A percentile compares a stretch with the other conserved stretches of the same genome.
phyloP scores from a whole-genome alignment of 139 green algal genomes.

The Haematococcus sp. region DNA sequence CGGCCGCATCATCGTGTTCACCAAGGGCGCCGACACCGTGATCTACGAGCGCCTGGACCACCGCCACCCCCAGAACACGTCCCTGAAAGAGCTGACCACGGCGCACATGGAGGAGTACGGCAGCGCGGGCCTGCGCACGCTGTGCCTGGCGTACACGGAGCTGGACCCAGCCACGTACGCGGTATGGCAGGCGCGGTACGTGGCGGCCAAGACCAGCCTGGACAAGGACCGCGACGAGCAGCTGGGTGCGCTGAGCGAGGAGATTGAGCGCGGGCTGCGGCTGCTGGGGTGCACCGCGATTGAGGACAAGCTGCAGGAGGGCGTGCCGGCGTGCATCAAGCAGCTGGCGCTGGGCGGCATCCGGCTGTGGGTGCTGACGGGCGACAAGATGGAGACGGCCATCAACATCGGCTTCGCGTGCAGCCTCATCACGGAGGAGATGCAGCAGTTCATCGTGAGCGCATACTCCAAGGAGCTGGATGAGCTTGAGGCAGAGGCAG shows the following conservation, averaged over 20 bases:
- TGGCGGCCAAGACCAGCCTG: conserved; percentile 35
- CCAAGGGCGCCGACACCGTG: conserved; percentile 78
- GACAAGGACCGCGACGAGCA: conserved; percentile 44
- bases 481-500: conserved; percentile 13
- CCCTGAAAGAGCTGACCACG: conserved; percentile 1
- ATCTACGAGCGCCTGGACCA: conserved; percentile 71
- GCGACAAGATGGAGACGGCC: conserved; percentile 86
- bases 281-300: conserved; percentile 95
- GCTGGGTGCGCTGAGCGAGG: conserved; percentile 48
- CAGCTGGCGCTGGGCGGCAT: conserved; percentile 84
- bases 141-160: conserved; percentile 67
- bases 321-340: conserved; percentile 89
- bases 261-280: conserved; percentile 77
- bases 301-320: conserved; percentile 98
- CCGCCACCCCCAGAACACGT: conserved; percentile 2
- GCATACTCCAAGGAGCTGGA: conserved; percentile 30
- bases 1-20: conserved; percentile 54
- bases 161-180: conserved; percentile 33
- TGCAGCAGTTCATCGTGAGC: conserved; percentile 58
- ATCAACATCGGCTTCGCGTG: conserved; percentile 93
- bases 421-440: conserved; percentile 73
- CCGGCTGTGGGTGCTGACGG: conserved; percentile 91
- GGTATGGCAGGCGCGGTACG: conserved; percentile 29
- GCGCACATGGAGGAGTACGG: conserved; percentile 81
- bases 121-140: conserved; percentile 77